Conservation (phyloP, 2,329 filamentous ascomycete genomes). For the Fusarium camptoceras region DNA sequence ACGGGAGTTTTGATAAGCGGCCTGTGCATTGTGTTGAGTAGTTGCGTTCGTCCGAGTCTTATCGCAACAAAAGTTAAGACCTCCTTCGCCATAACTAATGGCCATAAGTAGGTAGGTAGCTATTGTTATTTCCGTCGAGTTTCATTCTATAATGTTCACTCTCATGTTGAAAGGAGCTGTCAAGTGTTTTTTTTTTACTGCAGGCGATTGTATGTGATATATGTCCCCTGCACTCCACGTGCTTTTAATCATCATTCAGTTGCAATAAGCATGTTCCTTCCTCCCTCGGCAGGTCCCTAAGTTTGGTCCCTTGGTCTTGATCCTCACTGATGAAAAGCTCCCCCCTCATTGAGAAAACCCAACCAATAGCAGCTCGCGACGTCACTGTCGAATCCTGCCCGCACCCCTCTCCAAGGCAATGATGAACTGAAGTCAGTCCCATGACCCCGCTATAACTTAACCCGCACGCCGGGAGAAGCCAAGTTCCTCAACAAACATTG, state of each 20-base stretch:
- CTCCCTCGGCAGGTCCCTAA: constrained; percentile 21
- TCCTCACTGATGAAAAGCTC: constrained; percentile 1
- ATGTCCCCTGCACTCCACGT: constrained; percentile 10
- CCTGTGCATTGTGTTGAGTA: not conserved
- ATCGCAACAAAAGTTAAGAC: not conserved
- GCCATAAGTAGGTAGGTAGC: not conserved
- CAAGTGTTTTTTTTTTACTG: not conserved
- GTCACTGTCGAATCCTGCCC: constrained; percentile 30
- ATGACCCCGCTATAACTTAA: constrained; percentile 43
- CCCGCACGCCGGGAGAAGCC: constrained; percentile 30
- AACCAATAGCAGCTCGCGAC: constrained; percentile 33
- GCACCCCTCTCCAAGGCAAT: constrained; percentile 29
- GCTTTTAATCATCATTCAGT: constrained; percentile 12
- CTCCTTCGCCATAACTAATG: not conserved
- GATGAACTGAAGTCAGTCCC: constrained; percentile 20
- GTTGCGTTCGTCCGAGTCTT: not conserved
- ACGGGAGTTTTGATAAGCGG: not conserved
- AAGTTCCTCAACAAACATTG: constrained; percentile 40
- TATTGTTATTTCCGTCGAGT: not conserved
- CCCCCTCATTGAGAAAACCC: not conserved
- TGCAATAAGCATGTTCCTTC: constrained; percentile 7
- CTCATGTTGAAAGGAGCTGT: not conserved
- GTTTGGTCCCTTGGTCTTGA: constrained; percentile 2
- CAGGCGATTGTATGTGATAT: not conserved
- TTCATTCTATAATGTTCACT: not conserved